A percentile compares a stretch with the other conserved stretches of the same genome.
phyloP scores from a whole-genome alignment of 345 rosid species.

The Murraya koenigii region DNA sequence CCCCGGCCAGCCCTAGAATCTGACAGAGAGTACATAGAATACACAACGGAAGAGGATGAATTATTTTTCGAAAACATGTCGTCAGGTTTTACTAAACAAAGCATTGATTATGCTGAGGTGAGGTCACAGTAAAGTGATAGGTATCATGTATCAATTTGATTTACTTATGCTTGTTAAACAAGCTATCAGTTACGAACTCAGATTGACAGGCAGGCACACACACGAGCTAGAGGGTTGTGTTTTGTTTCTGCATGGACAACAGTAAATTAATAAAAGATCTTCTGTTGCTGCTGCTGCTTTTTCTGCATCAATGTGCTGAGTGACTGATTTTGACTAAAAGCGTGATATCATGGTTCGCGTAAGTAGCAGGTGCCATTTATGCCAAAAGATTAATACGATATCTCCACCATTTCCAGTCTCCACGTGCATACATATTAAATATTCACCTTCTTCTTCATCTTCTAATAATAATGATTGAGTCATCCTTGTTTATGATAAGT shows the following conservation, averaged over 20 bases:
- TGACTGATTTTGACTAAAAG: constrained; percentile 1
- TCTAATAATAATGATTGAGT: no score
- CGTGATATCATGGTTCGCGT: constrained; percentile 20
- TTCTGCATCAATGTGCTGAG: background rate
- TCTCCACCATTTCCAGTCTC: background rate
- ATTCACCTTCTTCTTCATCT: background rate
- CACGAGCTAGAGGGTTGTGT: constrained; percentile 7
- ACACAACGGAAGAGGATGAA: no score
- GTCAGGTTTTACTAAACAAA: constrained; percentile 14
- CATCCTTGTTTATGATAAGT: background rate
- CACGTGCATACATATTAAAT: background rate
- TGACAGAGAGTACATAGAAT: background rate
- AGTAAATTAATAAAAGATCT: background rate
- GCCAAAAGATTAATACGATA: background rate
- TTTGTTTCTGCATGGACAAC: background rate
- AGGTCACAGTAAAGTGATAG: constrained; percentile 23
- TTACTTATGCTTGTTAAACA: constrained; percentile 29
- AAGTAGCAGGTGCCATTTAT: background rate
- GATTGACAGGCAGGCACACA: background rate
- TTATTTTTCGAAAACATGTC: no score
- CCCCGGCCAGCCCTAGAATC: background rate
- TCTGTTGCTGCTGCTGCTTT: background rate
- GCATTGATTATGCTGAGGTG: constrained; percentile 25
- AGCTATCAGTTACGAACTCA: constrained; percentile 21
- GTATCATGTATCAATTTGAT: background rate